Base-by-base conservation (phyloP, 441 rosid genomes). In the Theobroma grandiflorum region DNA sequence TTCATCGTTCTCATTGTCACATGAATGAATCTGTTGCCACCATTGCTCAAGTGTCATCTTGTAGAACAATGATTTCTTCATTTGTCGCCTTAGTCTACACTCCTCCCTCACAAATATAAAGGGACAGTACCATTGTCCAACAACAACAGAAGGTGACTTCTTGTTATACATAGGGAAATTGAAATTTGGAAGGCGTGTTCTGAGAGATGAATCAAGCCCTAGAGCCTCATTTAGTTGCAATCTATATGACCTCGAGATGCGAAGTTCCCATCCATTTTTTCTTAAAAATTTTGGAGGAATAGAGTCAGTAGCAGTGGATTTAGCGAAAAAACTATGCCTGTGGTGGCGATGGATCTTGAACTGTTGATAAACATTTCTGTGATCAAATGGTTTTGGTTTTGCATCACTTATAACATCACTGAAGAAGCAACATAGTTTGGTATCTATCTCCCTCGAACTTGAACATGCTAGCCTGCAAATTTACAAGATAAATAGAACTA, bases 121-220 rank as follows among this genome's bases (percentile, higher is more conserved):
- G 2, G 91, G 90, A 66, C 92, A 88, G 77, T 89, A 91, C 95
- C 95, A 91, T 85, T 84, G 85, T 62, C 92, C 90, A 8, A 91
- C 89, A 4, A 86, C 72, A 16, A 80, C 86, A 0, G 84, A 74
- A 33, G 79, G 78, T 0, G 89, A 89, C 42, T 84, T 79, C 67
- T 81, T 75, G 74, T 74, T 74, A 1, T 70, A 47, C 40, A 85
- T 70, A 0, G 81, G 81, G 76, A 88, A 88, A 37, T 75, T 50
- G 6, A 86, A 83, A 18, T 71, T 74, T 11, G 92, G 91, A 18
- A 88, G 90, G 45, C 78, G 85, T 2, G 81, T 40, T 65, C 91
- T 84, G 40, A 82, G 87, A 55, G 85, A 71, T 20, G 61, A 38
- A 33, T 90, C 89, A 14, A 89, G 86, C 35, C 94, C 94, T 76